Conservation (phyloP, 164 flowering plant genomes). For the Taxillus chinensis region DNA sequence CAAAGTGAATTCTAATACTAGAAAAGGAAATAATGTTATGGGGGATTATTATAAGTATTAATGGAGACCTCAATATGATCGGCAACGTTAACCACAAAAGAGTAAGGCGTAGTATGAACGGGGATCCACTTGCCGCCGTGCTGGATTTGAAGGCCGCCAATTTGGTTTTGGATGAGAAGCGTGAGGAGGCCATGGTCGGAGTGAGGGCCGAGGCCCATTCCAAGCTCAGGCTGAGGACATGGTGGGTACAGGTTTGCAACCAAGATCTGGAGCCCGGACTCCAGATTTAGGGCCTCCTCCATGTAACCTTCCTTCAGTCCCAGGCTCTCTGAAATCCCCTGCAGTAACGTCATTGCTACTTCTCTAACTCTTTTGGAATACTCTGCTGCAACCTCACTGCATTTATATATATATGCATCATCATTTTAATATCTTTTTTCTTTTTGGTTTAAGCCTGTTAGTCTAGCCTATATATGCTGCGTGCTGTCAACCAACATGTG, state of each 20-base stretch:
- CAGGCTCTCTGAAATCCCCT: constrained; percentile 11
- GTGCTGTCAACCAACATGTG: too few species aligned
- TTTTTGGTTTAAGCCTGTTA: too few species aligned
- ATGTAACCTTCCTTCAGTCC: constrained; percentile 36
- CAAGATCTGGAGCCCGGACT: constrained; percentile 26
- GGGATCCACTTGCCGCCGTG: constrained; percentile 57
- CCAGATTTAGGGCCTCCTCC: constrained; percentile 22
- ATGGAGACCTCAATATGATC: constrained; percentile 36
- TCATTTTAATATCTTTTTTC: too few species aligned
- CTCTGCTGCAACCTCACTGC: neutral
- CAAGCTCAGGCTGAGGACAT: constrained; percentile 58
- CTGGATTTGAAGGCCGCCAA: constrained; percentile 52
- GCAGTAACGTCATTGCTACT: neutral
- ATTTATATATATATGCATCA: neutral
- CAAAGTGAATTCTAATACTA: too few species aligned
- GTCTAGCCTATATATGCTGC: too few species aligned
- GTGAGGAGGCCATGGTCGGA: constrained; percentile 64
- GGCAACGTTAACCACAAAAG: constrained; percentile 46
- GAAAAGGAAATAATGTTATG: too few species aligned
- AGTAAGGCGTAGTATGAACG: constrained; percentile 38
- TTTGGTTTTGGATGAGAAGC: constrained; percentile 39
- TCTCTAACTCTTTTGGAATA: neutral
- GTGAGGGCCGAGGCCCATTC: constrained; percentile 59
- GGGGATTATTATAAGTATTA: too few species aligned
- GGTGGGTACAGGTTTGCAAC: constrained; percentile 47